Evolutionary conservation across 2,329 filamentous ascomycete species (phyloP).

Genomic region (Epichloe aotearoae): DNA sequence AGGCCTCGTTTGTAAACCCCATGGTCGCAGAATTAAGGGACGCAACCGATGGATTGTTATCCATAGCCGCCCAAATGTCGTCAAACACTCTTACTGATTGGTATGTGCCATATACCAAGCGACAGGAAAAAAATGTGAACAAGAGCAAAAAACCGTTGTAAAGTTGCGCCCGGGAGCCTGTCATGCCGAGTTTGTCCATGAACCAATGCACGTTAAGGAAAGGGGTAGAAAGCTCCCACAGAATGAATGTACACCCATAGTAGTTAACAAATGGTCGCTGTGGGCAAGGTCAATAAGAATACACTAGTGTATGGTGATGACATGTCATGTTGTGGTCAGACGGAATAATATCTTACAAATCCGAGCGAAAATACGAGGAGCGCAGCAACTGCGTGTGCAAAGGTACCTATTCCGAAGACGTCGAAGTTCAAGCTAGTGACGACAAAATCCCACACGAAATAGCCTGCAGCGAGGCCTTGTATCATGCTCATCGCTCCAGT

Average conservation of each 20-base stretch:
- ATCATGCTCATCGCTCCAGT: slow-evolving; percentile 58
- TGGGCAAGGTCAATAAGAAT: background rate
- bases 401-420: slow-evolving; percentile 62
- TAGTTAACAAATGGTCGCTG: slow-evolving; percentile 76
- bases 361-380: slow-evolving; percentile 63
- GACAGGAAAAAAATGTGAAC: slow-evolving; percentile 61
- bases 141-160: slow-evolving; percentile 66
- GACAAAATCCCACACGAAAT: slow-evolving; percentile 73
- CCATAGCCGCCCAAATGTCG: slow-evolving; percentile 48
- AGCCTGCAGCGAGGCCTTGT: slow-evolving; percentile 64
- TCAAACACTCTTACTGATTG: slow-evolving; percentile 55
- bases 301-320: background rate
- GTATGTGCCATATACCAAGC: slow-evolving; percentile 66
- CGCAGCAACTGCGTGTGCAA: slow-evolving; percentile 65
- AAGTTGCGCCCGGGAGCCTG: slow-evolving; percentile 58
- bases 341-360: slow-evolving; percentile 47
- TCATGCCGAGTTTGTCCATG: slow-evolving; percentile 74
- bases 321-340: background rate
- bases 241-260: slow-evolving; percentile 68
- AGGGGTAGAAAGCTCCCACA: slow-evolving; percentile 76
- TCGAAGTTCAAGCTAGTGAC: slow-evolving; percentile 54
- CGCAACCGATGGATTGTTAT: slow-evolving; percentile 23
- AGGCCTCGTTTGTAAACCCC: slow-evolving; percentile 33
- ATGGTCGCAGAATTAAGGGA: slow-evolving; percentile 15
- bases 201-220: slow-evolving; percentile 90